Percentiles rank a stretch among this genome's conserved stretches.
Conservation (phyloP, 202 grass and related monocot genomes). For the Zizania palustris region DNA sequence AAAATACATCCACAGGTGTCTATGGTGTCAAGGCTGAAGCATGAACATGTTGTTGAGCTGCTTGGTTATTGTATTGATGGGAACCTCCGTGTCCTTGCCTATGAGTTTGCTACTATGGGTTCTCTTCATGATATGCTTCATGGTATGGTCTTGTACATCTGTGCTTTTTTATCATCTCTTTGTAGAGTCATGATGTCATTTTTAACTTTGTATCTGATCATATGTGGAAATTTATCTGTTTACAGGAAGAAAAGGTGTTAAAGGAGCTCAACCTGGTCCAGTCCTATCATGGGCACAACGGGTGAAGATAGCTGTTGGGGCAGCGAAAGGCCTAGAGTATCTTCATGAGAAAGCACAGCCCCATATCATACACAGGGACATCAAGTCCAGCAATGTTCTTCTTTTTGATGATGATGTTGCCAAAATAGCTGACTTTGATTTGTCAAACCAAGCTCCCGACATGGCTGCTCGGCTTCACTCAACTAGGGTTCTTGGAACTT, state of each 20-base stretch:
- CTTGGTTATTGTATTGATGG: conserved; percentile 89
- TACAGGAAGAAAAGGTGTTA: conserved; percentile 95
- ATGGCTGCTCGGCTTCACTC: conserved; percentile 99
- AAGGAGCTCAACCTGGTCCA: conserved; percentile 95
- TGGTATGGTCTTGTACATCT: conserved; percentile 53
- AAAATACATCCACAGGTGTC: conserved; percentile 66
- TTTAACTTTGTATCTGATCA: conserved; percentile 10
- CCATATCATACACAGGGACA: conserved; percentile 95
- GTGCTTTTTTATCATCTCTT: conserved; percentile 19
- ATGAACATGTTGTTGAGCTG: conserved; percentile 87
- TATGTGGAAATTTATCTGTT: conserved; percentile 15
- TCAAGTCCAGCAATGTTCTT: conserved; percentile 98
- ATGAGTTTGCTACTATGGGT: conserved; percentile 89
- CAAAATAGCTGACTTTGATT: conserved; percentile 96
- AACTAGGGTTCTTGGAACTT: conserved; percentile 97
- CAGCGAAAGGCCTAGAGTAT: conserved; percentile 93
- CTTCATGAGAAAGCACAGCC: conserved; percentile 99
- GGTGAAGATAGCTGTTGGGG: conserved; percentile 96
- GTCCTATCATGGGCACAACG: conserved; percentile 90
- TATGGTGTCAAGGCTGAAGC: conserved; percentile 85
- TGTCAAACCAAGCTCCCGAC: conserved; percentile 99
- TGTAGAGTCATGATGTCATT: conserved; percentile 10
- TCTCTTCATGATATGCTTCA: conserved; percentile 96
- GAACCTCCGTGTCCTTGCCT: conserved; percentile 72
- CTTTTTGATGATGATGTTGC: conserved; percentile 95